Evolutionary conservation across 768 basidiomycete genomes (phyloP), one percentile per base, ranked within the genome.

Genomic region (Lepiota subincarnata): DNA sequence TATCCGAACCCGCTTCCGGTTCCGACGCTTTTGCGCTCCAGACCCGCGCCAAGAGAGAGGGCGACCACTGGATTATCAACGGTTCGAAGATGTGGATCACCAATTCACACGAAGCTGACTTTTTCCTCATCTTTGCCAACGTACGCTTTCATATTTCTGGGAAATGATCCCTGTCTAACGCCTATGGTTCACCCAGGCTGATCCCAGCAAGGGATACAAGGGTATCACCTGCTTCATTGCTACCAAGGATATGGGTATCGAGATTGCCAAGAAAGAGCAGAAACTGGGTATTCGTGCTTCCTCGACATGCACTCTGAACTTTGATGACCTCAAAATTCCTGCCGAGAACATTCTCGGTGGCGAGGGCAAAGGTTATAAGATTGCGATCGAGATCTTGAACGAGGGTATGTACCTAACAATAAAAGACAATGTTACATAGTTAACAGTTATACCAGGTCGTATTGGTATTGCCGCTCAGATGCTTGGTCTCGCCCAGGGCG

Each of bases 61-160:
- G 92, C 14, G 83, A 88, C 60, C 68, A 86, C 67, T 98, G 87
- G 81, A 73, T 93, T 26, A 67, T 99, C 49, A 95, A 93, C 60
- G 97, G 97, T n/a, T 91, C 92, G 52, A 99, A 99, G 76, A 95
- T 96, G 94, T 97, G 94, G 94, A 97, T 98, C 55, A 96, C 94
- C 20, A 98, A 98, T 70, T 95, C 93, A 0, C 80, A 83, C 55
- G 92, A 95, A 69, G 93, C 92, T 1, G 90, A 93, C 42, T 78
- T 95, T 37, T 90, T 89, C 75, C 84, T 96, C 60, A 89, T 98
- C 45, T 98, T 99, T 57, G 97, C 97, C 48, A 99, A 92, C 57
- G 92, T 93, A 53, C 55, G 81, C 66, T 16, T 42, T 28, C 54
- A 48, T 13, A 31, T 16, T 19, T 41, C 26, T 6, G 24, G 7